Evolutionary conservation across 2,329 filamentous ascomycete species (phyloP), one percentile per base, ranked within the genome.

Genomic region (Ophiostoma perfectum): DNA sequence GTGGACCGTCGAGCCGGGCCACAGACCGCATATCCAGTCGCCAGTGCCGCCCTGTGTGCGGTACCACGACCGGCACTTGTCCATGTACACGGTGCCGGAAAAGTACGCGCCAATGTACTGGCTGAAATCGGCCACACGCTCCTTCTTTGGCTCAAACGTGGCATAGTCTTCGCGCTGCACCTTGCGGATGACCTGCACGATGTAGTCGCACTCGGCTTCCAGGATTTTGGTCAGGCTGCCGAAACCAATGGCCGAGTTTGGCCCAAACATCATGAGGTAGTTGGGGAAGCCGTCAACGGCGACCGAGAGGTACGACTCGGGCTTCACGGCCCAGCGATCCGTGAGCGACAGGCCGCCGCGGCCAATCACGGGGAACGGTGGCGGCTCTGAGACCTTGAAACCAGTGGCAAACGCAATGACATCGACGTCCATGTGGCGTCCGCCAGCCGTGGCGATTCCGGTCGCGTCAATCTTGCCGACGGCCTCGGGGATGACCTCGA

Each of bases 1-100:
- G 63, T 82, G 81, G 66, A 81, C 75, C 14, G 78, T 78, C 41
- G 78, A 80, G 4, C 81, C 81, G 0, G 80, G 80, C 80, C 81
- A 82, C 42, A 82, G 73, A 1, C 78, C 80, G 27, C 77, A 76
- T 65, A 82, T 76, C 67, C 76, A 75, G 66, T 78, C 73, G 5
- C 78, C 79, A 9, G 72, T 74, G 38, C 78, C 80, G 27, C 77
- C 77, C 9, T 79, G 77, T 44, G 79, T 78, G 73, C 83, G 82
- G 73, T 86, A 86, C 84, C 83, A 86, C 67, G 80, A 83, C 70
- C 79, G 80, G 74, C 84, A 86, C 9, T 76, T 74, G 55, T 81
- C 81, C 5, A 77, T 75, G 73, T 82, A 84, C 2, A 84, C 81
- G 38, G 71, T 72, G 16, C 68, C 36, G 27, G 39, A 38, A 73